Evolutionary conservation across 306 rosid species (phyloP).

Genomic region (Castanea crenata): DNA sequence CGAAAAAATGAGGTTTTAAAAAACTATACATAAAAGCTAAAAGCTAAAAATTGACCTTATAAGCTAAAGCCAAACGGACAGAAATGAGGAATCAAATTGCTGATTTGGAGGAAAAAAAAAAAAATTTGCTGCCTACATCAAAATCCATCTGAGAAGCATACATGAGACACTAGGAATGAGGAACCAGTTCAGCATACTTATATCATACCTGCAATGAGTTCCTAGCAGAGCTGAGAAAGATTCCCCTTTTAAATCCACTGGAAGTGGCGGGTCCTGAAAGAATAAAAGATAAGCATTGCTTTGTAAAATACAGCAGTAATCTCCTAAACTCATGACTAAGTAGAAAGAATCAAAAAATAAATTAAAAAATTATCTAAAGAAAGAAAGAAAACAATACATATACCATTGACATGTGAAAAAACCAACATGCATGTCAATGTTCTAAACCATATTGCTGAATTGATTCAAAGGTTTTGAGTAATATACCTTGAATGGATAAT

Average conservation of each 20-base stretch:
- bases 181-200: constrained; percentile 14
- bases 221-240: constrained; percentile 70
- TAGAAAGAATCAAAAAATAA: constrained; percentile 4
- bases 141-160: background rate
- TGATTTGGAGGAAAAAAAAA: too few relatives aligned
- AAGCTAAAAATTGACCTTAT: too few relatives aligned
- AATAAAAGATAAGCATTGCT: constrained; percentile 6
- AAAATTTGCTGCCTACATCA: too few relatives aligned
- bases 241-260: constrained; percentile 74
- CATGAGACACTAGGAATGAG: constrained; percentile 13
- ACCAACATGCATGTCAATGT: constrained; percentile 11
- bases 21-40: too few relatives aligned
- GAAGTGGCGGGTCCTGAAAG: constrained; percentile 75
- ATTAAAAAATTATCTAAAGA: background rate
- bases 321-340: constrained; percentile 1
- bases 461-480: constrained; percentile 14
- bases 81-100: too few relatives aligned
- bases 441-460: constrained; percentile 2
- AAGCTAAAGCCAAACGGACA: too few relatives aligned
- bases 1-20: too few relatives aligned
- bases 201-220: constrained; percentile 77
- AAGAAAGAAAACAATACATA: background rate
- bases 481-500: constrained; percentile 83
- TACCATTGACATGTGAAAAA: background rate
- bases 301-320: background rate